These are phyloP conservation scores for Malus orientalis DNA, from an alignment of 306 rosid species.

Conservation along the genomic window DNA sequence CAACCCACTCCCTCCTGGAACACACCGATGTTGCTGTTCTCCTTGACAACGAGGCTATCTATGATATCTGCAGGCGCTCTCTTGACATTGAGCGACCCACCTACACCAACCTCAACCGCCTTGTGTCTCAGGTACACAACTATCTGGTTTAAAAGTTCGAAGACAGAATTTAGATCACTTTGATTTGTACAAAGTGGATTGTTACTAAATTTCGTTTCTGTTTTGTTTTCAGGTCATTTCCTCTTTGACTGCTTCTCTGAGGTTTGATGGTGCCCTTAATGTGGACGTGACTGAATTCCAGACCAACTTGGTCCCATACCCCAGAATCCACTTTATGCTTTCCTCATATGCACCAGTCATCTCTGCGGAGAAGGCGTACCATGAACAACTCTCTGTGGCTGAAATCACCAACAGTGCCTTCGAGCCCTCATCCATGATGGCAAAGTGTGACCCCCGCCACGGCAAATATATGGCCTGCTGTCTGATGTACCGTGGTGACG, in stretches of 20 bases:
- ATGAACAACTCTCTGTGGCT: constrained; percentile 84
- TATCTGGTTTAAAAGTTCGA: background rate
- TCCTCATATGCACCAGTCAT: constrained; percentile 91
- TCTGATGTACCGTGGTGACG: constrained; percentile 93
- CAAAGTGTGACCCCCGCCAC: constrained; percentile 92
- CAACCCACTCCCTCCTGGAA: constrained; percentile 88
- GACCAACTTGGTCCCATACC: constrained; percentile 89
- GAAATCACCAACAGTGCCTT: constrained; percentile 92
- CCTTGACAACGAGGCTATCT: constrained; percentile 84
- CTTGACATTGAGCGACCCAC: constrained; percentile 92
- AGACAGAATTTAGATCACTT: background rate
- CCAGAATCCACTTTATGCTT: constrained; percentile 94
- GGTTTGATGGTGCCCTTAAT: constrained; percentile 87
- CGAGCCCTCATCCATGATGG: constrained; percentile 97
- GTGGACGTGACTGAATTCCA: constrained; percentile 93
- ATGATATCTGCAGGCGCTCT: constrained; percentile 89
- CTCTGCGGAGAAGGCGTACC: constrained; percentile 82
- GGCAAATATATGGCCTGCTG: constrained; percentile 97
- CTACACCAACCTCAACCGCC: constrained; percentile 86
- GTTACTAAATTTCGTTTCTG: background rate
- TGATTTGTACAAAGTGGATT: background rate
- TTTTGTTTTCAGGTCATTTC: constrained; percentile 59
- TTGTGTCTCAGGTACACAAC: constrained; percentile 65
- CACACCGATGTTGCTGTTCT: constrained; percentile 93
- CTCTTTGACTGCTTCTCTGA: constrained; percentile 76